A percentile compares a stretch with the other conserved stretches of the same genome.
phyloP scores from a whole-genome alignment of 177 flowering plant species.

The Vitis hybrid region DNA sequence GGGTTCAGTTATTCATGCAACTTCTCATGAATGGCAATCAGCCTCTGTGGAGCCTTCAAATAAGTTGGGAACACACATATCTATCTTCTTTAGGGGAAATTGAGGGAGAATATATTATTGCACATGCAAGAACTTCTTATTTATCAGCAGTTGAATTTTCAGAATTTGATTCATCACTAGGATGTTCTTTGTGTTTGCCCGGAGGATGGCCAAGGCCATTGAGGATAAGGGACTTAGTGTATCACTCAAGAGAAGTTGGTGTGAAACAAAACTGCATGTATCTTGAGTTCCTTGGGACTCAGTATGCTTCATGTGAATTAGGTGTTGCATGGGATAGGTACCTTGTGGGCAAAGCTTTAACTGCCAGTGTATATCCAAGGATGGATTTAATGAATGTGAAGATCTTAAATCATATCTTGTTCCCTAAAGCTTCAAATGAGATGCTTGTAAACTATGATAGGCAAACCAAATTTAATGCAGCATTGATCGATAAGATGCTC shows the following conservation, averaged over 20 bases:
- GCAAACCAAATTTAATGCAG: slow-evolving; percentile 22
- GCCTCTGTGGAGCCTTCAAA: slow-evolving; percentile 68
- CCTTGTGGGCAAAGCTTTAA: slow-evolving; percentile 9
- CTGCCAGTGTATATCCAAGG: slow-evolving; percentile 3
- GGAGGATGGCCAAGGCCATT: slow-evolving; percentile 90
- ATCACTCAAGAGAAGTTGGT: slow-evolving; percentile 56
- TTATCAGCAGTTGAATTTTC: slow-evolving; percentile 29
- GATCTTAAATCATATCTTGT: slow-evolving; percentile 32
- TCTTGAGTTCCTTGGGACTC: slow-evolving; percentile 70
- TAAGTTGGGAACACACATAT: slow-evolving; percentile 91
- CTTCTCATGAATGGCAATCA: slow-evolving; percentile 70
- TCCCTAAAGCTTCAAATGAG: slow-evolving; percentile 29
- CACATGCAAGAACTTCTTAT: slow-evolving; percentile 35
- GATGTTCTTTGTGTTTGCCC: slow-evolving; percentile 51
- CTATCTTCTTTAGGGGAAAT: slow-evolving; percentile 77
- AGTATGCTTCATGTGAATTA: slow-evolving; percentile 40
- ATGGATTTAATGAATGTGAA: slow-evolving; percentile 25
- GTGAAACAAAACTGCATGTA: slow-evolving; percentile 69
- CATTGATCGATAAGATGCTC: slow-evolving; percentile 46
- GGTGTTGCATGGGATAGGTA: not conserved
- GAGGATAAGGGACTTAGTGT: slow-evolving; percentile 44
- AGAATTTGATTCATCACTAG: slow-evolving; percentile 18
- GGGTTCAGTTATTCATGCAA: slow-evolving; percentile 84
- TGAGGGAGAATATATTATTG: slow-evolving; percentile 52
- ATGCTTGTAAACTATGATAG: not conserved